Base-by-base conservation (phyloP, 2,329 filamentous ascomycete species). In the Colletotrichum siamense region DNA sequence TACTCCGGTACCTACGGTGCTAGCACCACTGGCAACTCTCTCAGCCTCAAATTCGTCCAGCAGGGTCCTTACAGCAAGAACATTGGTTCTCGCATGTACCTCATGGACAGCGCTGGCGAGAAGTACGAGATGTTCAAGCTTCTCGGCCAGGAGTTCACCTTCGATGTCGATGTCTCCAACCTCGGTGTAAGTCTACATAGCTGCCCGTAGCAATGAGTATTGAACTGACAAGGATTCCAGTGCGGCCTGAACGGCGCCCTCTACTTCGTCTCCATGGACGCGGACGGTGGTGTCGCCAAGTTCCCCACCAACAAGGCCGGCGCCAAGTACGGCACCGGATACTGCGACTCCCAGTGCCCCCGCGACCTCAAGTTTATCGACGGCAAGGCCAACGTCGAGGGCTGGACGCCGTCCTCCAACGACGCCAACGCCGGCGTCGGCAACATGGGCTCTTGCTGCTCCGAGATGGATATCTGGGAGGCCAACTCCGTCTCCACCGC, bases 161-260 rank as follows among this genome's bases (percentile, higher is more conserved):
- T 95, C 77, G 92, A 94, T 73, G 93, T 94, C 26, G 93, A 95
- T 81, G 90, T 94, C 59, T 94, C 92, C 49, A 89, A 89, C 79
- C 86, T 94, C 1, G 73, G 66, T 52, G 75, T 77, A 71, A 77
- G 75, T 73, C 8, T 10, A 8, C 16, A 15, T 3, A 10, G 13
- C 55, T 34, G 9, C 9, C n/a, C 61, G 39, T 15, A 30, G n/a
- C 10, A 26, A 24, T 16, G 26, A n/a, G 8, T 9, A 15, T 15
- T 2, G 16, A 32, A 28, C 65, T 76, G 10, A 74, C 12, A 3
- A 24, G 12, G 0, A n/a, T 15, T 26, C 22, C 89, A 91, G 75
- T 95, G 94, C 81, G 94, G 94, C 76, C 85, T 95, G 75, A 95
- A 95, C 84, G 93, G 93, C 71, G 93, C 93, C 59, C 86, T 95